phyloP scores from a whole-genome alignment of 2,329 filamentous ascomycete genomes.

The Curvularia lunata region DNA sequence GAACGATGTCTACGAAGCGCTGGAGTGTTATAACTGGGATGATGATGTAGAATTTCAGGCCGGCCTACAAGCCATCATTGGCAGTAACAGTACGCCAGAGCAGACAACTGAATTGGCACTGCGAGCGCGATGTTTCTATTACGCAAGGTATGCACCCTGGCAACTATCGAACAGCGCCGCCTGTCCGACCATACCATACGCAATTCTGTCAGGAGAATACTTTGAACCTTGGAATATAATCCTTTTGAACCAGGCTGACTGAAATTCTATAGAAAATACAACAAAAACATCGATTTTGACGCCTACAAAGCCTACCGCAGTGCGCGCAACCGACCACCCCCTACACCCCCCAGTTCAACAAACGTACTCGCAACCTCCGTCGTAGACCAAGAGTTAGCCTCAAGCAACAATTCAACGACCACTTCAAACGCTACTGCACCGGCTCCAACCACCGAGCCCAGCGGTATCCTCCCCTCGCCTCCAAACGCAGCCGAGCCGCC shows the following conservation, averaged over 20 bases:
- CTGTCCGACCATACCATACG: not conserved
- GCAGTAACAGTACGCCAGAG: constrained; percentile 61
- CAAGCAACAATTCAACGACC: not conserved
- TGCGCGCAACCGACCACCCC: constrained; percentile 32
- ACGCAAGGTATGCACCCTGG: constrained; percentile 51
- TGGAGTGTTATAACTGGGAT: constrained; percentile 72
- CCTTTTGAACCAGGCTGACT: not conserved
- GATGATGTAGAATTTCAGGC: constrained; percentile 72
- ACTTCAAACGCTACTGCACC: constrained; percentile 2
- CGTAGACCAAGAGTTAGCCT: constrained; percentile 7
- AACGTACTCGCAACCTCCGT: constrained; percentile 21
- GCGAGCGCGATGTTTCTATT: constrained; percentile 75
- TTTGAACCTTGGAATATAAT: too few relatives aligned
- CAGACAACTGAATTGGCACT: constrained; percentile 64
- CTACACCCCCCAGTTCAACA: constrained; percentile 26
- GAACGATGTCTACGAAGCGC: constrained; percentile 61
- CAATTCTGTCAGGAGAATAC: not conserved
- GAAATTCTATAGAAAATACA: constrained; percentile 46
- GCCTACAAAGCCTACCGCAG: constrained; percentile 70
- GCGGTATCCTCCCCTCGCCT: constrained; percentile 35
- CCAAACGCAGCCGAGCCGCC: constrained; percentile 46
- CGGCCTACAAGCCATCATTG: constrained; percentile 69
- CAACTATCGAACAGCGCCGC: not conserved
- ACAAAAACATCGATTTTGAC: constrained; percentile 66
- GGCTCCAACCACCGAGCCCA: constrained; percentile 9